A percentile compares a stretch with the other conserved stretches of the same genome.
phyloP scores from a whole-genome alignment of 2,329 filamentous ascomycete genomes.

The Neonectria hederae region DNA sequence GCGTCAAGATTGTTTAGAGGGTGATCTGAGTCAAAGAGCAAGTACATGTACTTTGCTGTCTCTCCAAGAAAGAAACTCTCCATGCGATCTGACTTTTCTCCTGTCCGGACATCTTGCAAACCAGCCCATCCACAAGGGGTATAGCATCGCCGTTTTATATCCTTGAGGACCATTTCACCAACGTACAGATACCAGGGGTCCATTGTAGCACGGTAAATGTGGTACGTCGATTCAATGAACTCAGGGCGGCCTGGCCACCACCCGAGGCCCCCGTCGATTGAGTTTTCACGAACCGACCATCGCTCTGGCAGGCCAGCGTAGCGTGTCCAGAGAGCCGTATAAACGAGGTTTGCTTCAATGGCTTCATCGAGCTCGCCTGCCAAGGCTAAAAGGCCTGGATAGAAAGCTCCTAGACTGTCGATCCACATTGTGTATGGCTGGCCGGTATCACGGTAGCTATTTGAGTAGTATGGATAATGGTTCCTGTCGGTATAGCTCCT shows the following conservation, averaged over 20 bases:
- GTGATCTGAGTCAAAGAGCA: conserved; percentile 87
- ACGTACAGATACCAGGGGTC: conserved; percentile 97
- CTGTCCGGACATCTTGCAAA: conserved; percentile 81
- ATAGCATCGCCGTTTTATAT: conserved; percentile 89
- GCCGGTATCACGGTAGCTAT: conserved; percentile 87
- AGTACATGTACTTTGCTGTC: conserved; percentile 93
- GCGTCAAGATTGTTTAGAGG: conserved; percentile 88
- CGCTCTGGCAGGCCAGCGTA: conserved; percentile 94
- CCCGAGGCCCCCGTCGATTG: conserved; percentile 84
- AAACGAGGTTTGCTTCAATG: conserved; percentile 87
- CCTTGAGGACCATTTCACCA: conserved; percentile 91
- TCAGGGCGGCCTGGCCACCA: conserved; percentile 98
- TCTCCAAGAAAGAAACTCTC: conserved; percentile 98
- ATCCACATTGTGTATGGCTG: conserved; percentile 93
- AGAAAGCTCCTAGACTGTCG: conserved; percentile 94
- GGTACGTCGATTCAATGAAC: conserved; percentile 96
- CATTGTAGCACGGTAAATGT: conserved; percentile 90
- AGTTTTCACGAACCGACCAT: conserved; percentile 87
- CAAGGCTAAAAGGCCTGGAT: conserved; percentile 85
- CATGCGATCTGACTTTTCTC: conserved; percentile 93
- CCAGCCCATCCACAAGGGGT: conserved; percentile 94
- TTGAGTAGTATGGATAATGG: conserved; percentile 92
- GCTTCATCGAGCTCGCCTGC: conserved; percentile 93
- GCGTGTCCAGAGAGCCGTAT: conserved; percentile 92
- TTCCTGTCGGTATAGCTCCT: conserved; percentile 72